phyloP scores from a whole-genome alignment of 306 rosid genomes.

The Quercus engelmannii region DNA sequence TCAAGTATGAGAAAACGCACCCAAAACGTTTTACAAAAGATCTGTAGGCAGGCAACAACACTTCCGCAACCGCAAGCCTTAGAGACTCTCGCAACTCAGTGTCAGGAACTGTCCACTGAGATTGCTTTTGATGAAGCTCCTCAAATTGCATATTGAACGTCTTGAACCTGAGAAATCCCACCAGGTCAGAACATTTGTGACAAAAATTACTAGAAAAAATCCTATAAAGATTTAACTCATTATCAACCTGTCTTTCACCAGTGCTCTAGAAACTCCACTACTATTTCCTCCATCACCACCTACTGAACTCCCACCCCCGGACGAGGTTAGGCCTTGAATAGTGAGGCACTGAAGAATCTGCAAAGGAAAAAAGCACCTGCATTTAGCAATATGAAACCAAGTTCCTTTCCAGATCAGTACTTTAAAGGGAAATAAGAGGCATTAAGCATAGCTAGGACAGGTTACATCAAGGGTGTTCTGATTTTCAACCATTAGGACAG shows the following conservation, averaged over 20 bases:
- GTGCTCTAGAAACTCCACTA: constrained; percentile 92
- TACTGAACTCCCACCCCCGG: constrained; percentile 64
- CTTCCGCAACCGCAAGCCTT: constrained; percentile 92
- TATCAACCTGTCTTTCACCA: constrained; percentile 78
- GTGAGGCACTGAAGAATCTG: constrained; percentile 90
- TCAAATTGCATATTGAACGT: constrained; percentile 77
- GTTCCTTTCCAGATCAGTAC: background rate
- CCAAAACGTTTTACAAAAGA: constrained; percentile 82
- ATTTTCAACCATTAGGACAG: background rate
- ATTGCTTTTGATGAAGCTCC: constrained; percentile 96
- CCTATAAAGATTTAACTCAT: background rate
- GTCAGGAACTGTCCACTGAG: constrained; percentile 97
- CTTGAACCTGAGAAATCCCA: constrained; percentile 67
- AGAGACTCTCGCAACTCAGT: constrained; percentile 88
- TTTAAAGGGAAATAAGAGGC: background rate
- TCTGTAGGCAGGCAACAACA: constrained; percentile 89
- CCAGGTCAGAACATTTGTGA: constrained; percentile 11
- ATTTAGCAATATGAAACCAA: constrained; percentile 17
- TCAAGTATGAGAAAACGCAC: constrained; percentile 39
- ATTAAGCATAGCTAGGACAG: background rate
- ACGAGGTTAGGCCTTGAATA: constrained; percentile 81
- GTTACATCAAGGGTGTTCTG: background rate
- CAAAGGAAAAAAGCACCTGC: constrained; percentile 27
- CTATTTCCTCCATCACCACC: constrained; percentile 74
- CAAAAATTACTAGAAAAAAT: background rate